phyloP scores from a whole-genome alignment of 805 yeast species.

The Wickerhamomyces sydowiorum region DNA sequence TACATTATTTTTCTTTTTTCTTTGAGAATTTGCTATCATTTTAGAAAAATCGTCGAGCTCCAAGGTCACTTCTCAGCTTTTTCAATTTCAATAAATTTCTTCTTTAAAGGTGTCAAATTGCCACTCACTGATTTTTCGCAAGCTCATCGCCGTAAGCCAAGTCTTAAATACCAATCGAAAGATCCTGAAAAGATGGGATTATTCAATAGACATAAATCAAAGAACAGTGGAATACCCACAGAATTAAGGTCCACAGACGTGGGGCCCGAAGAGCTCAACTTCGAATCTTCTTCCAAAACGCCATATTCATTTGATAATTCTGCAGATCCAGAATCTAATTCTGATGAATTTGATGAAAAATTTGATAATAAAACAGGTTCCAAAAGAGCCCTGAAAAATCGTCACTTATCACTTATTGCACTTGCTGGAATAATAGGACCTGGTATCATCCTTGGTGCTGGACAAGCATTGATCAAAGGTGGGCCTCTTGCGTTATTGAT shows the following conservation, averaged over 20 bases:
- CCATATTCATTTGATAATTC: neutral
- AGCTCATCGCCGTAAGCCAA: too few species aligned
- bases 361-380: conserved; percentile 25
- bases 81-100: too few species aligned
- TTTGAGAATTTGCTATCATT: too few species aligned
- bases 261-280: neutral
- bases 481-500: conserved; percentile 47
- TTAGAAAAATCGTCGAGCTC: too few species aligned
- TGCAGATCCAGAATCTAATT: neutral
- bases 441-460: conserved; percentile 51
- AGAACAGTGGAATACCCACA: too few species aligned
- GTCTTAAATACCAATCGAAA: too few species aligned
- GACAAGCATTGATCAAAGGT: conserved; percentile 41
- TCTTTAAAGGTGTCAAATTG: too few species aligned
- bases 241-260: neutral
- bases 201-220: neutral
- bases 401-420: conserved; percentile 47
- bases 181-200: neutral
- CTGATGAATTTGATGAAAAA: conserved; percentile 11
- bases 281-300: too few species aligned
- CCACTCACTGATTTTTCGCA: too few species aligned
- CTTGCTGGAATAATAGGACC: conserved; percentile 60
- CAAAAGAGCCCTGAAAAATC: conserved; percentile 42
- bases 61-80: too few species aligned
- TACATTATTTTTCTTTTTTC: too few species aligned